Percentiles rank a stretch among this genome's conserved stretches.
These are phyloP conservation scores for Parietaria judaica DNA, from an alignment of 306 rosid genomes.

Conservation along the genomic window DNA sequence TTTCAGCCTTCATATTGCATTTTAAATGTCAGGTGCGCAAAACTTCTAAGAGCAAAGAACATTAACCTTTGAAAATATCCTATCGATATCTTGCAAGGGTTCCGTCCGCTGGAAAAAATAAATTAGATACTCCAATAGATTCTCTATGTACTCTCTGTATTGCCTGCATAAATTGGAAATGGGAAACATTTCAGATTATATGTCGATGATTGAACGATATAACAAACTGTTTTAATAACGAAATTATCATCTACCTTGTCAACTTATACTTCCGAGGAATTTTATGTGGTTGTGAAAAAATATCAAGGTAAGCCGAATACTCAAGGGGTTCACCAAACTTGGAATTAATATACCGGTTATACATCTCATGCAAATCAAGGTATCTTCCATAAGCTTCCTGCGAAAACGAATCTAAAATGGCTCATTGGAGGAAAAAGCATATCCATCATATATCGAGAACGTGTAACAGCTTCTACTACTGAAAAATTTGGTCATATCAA, in stretches of 20 bases:
- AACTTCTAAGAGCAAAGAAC: not conserved
- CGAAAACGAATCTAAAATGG: slow-evolving; percentile 9
- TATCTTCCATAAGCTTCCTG: slow-evolving; percentile 91
- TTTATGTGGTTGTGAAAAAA: slow-evolving; percentile 63
- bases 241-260: slow-evolving; percentile 40
- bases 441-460: not conserved
- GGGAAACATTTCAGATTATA: not conserved
- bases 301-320: slow-evolving; percentile 78
- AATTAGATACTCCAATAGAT: slow-evolving; percentile 61
- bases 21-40: not conserved
- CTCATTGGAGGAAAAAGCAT: not conserved
- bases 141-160: slow-evolving; percentile 68
- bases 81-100: slow-evolving; percentile 90
- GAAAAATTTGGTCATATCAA: not conserved
- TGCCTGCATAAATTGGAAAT: slow-evolving; percentile 44
- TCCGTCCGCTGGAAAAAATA: slow-evolving; percentile 87
- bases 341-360: slow-evolving; percentile 68
- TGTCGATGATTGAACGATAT: not conserved
- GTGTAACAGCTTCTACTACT: not conserved
- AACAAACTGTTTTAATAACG: not conserved
- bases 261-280: slow-evolving; percentile 59
- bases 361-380: slow-evolving; percentile 80
- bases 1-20: not conserved
- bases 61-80: slow-evolving; percentile 80
- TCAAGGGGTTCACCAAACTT: slow-evolving; percentile 93